Evolutionary conservation across 768 basidiomycete genomes (phyloP).

Genomic region (Cyclocybe cylindracea): DNA sequence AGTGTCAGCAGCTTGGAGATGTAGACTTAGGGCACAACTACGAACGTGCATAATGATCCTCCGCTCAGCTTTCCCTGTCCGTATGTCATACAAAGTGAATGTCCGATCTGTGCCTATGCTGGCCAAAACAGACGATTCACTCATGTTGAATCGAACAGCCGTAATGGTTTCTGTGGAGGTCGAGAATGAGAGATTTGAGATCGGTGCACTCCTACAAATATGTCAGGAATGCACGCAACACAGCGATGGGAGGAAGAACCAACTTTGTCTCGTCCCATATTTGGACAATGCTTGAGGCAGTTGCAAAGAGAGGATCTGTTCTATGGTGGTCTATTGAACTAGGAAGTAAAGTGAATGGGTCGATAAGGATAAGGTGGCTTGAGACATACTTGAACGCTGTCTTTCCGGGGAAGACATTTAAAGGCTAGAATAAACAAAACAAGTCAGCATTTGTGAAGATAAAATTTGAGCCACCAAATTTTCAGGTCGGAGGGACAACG

Average conservation of each 20-base stretch:
- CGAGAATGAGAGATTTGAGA: slow-evolving; percentile 87
- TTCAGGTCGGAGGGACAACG: not conserved
- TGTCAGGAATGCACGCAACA: slow-evolving; percentile 3
- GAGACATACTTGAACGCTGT: slow-evolving; percentile 81
- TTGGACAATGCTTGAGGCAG: slow-evolving; percentile 91
- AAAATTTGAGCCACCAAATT: slow-evolving; percentile 13
- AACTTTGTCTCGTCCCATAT: slow-evolving; percentile 98
- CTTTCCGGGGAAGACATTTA: slow-evolving; percentile 83
- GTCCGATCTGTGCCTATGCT: slow-evolving; percentile 94
- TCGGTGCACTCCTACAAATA: slow-evolving; percentile 66
- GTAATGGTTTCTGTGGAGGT: slow-evolving; percentile 88
- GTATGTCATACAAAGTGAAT: slow-evolving; percentile 94
- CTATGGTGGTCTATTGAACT: slow-evolving; percentile 96
- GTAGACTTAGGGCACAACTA: not conserved
- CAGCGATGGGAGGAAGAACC: slow-evolving; percentile 21
- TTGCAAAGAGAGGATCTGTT: slow-evolving; percentile 87
- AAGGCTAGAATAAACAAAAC: slow-evolving; percentile 44
- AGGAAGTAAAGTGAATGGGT: slow-evolving; percentile 8
- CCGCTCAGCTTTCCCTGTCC: slow-evolving; percentile 95
- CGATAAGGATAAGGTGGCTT: slow-evolving; percentile 1
- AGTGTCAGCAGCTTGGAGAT: not conserved
- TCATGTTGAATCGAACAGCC: slow-evolving; percentile 88
- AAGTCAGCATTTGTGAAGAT: slow-evolving; percentile 5
- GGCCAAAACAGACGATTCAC: slow-evolving; percentile 93
- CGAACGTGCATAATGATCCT: slow-evolving; percentile 86